Base-by-base conservation (phyloP, 331 rosid species). In the Quercus tomentella region DNA sequence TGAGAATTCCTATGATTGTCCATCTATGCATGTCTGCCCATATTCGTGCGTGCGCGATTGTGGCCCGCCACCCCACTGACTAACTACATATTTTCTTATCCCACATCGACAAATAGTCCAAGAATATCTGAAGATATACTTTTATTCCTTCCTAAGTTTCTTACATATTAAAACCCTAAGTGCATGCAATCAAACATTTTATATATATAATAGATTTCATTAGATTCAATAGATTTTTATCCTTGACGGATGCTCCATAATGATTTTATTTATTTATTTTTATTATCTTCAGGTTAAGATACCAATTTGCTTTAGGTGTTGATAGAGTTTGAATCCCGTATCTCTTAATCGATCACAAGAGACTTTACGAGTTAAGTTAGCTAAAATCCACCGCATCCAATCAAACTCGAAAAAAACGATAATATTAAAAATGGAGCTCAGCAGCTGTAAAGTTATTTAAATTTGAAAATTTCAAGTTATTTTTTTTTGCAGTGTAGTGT, bases 61-160 rank as follows among this genome's bases (percentile, higher is more conserved):
- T 52, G 77, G 83, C 79, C 77, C 57, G 31, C 58, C 77, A 70
- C 76, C 80, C 83, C 73, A 35, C 73, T 35, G 54, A 84, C 85
- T 67, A 20, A 45, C 77, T 30, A 37, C 31, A 56, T 51, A 21
- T 84, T 21, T 69, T 74, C 45, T 62, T 77, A 43, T 74, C 80
- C 52, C 68, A 26, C 33, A 41, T 51, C 41, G 16, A 68, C 37
- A 60, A 77, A 54, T 60, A 25, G 22, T 51, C 43, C 25, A 77
- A 77, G 73, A 4, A 49, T 66, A 63, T 28, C 56, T 66, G 54
- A 61, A 69, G 16, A 49, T 23, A 23, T 20, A 56, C 70, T 65
- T 65, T 31, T 18, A 54, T n/a, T 52, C 23, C 51, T 41, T 41
- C 45, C 45, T 41, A 41, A 41, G 3, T 41, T 41, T 41, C 45